Evolutionary conservation across 2,329 filamentous ascomycete genomes (phyloP), one percentile per base, ranked within the genome.

Genomic region (Camillea tinctor): DNA sequence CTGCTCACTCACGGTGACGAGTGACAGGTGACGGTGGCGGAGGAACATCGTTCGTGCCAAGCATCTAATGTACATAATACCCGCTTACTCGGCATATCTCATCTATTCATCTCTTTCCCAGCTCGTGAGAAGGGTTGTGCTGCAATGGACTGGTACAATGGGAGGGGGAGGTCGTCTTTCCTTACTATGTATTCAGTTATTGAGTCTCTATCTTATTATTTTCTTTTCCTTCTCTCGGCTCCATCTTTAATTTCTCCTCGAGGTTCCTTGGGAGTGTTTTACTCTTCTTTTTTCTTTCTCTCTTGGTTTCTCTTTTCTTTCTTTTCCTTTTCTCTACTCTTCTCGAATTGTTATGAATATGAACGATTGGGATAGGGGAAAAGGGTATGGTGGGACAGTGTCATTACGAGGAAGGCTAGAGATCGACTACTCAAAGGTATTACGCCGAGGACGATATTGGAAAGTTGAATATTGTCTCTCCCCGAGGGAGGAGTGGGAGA

Each of bases 11-110:
- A 23, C 60, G 40, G 50, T 52, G 63, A 56, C 58, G 62, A 62
- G 60, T 67, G 63, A 56, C 58, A 61, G 64, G 60, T 67, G 65
- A 60, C 60, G 61, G 61, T 58, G 63, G 57, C 54, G 64, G 61
- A 60, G 26, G 56, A 64, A 58, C 61, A 64, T 64, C 54, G 57
- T 60, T 61, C 60, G 56, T 60, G 55, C 61, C 55, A 59, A 57
- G 58, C 64, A 65, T 66, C 54, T 65, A 57, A 61, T 64, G 66
- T 67, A 70, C 61, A 67, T 71, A 67, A 64, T 62, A 60, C 54
- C 58, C 54, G 5, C 53, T 61, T 57, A 56, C 58, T 68, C 58
- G 61, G 63, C 64, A 66, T 63, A 61, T 61, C 58, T 55, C 24
- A 40, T 55, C 36, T 44, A 44, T 44, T 44, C 36, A n/a, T 44